phyloP scores from a whole-genome alignment of 2,329 filamentous ascomycete genomes.

The Ustulina deusta region DNA sequence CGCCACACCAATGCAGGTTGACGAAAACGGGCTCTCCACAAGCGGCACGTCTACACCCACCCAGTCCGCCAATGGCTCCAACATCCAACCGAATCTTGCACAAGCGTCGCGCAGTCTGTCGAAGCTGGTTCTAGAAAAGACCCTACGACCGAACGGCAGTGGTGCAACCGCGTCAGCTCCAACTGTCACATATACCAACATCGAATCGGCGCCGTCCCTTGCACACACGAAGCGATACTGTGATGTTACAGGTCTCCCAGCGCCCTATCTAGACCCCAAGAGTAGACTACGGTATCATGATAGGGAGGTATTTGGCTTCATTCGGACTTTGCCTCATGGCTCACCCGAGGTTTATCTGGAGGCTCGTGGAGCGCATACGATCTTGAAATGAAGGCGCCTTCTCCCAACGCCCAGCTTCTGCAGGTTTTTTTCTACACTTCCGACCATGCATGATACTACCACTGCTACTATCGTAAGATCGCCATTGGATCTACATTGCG shows the following conservation, averaged over 20 bases:
- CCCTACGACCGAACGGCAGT: constrained; percentile 60
- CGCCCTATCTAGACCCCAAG: constrained; percentile 94
- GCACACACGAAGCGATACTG: constrained; percentile 90
- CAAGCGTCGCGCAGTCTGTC: constrained; percentile 89
- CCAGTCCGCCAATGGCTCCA: constrained; percentile 46
- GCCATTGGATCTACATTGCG: not conserved
- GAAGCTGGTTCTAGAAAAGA: constrained; percentile 90
- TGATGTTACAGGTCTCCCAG: constrained; percentile 93
- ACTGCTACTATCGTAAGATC: constrained; percentile 2
- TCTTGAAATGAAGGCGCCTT: constrained; percentile 77
- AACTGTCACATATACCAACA: constrained; percentile 91
- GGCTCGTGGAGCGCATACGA: constrained; percentile 89
- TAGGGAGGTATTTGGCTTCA: constrained; percentile 87
- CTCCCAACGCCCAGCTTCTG: not conserved
- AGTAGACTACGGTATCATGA: constrained; percentile 93
- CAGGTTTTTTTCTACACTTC: not conserved
- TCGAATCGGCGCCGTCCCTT: constrained; percentile 91
- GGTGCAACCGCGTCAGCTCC: constrained; percentile 67
- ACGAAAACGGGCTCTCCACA: constrained; percentile 64
- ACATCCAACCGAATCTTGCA: constrained; percentile 77
- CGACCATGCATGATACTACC: constrained; percentile 9
- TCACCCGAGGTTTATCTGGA: constrained; percentile 90
- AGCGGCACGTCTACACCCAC: constrained; percentile 70
- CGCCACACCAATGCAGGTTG: constrained; percentile 71
- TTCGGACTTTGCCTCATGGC: constrained; percentile 83